Conservation (phyloP, 495 filamentous ascomycete genomes). For the Penicillium coprophilum region DNA sequence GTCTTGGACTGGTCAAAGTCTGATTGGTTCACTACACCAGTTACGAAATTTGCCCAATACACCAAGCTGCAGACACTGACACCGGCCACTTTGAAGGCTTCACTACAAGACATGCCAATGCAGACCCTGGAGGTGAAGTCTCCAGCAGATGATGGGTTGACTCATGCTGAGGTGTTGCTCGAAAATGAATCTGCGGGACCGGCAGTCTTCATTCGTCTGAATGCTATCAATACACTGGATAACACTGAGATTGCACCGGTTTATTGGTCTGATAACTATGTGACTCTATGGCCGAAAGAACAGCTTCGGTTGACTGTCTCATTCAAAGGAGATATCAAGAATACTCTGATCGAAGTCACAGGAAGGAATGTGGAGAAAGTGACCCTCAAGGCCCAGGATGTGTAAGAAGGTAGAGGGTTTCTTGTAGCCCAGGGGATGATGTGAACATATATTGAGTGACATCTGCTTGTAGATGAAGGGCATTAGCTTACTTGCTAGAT, state of each 20-base stretch:
- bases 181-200: slow-evolving; percentile 54
- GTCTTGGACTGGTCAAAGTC: slow-evolving; percentile 55
- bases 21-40: slow-evolving; percentile 59
- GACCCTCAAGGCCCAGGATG: background rate
- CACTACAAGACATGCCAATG: background rate
- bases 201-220: slow-evolving; percentile 57
- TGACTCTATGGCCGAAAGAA: slow-evolving; percentile 61
- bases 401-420: background rate
- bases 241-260: slow-evolving; percentile 50
- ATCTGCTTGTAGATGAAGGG: background rate
- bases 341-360: slow-evolving; percentile 5
- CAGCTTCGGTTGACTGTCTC: slow-evolving; percentile 36
- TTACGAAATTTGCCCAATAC: slow-evolving; percentile 53
- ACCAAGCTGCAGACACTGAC: slow-evolving; percentile 45
- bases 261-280: slow-evolving; percentile 62
- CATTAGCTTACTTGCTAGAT: background rate
- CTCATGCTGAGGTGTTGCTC: slow-evolving; percentile 33
- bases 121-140: background rate
- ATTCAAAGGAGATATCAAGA: slow-evolving; percentile 16
- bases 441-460: background rate
- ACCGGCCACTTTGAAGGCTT: slow-evolving; percentile 25
- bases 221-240: slow-evolving; percentile 38
- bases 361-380: slow-evolving; percentile 12
- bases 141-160: slow-evolving; percentile 4
- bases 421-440: background rate